Conservation (phyloP, 345 rosid species). For the Sisymbrium irio region DNA sequence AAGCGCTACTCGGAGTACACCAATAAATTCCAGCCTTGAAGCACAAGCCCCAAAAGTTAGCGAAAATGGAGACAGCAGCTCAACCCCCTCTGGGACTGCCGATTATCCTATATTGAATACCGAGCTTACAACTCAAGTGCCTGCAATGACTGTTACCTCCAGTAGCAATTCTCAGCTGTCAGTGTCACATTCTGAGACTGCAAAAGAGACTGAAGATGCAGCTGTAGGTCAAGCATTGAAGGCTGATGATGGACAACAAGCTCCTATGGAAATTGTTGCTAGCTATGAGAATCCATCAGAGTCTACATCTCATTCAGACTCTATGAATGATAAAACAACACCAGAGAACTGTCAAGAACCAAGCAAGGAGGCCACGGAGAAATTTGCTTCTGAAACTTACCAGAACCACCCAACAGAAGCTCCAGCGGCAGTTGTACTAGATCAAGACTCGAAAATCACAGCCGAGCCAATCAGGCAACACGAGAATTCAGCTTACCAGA, state of each 20-base stretch:
- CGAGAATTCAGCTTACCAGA: conserved; percentile 4
- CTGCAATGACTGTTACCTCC: conserved; percentile 10
- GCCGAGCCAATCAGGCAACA: not conserved
- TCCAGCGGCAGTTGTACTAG: not conserved
- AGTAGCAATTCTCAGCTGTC: not conserved
- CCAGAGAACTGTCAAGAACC: not conserved
- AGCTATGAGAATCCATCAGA: conserved; percentile 21
- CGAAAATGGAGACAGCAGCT: conserved; percentile 11
- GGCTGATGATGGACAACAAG: conserved; percentile 2
- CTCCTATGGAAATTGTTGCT: not conserved
- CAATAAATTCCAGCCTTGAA: not conserved
- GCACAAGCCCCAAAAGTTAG: conserved; percentile 1
- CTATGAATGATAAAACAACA: conserved; percentile 8
- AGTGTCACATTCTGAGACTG: conserved; percentile 11
- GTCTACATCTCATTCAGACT: not conserved
- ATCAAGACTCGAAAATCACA: conserved; percentile 9
- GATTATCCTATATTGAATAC: not conserved
- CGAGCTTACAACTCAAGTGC: not conserved
- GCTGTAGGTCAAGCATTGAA: conserved; percentile 3
- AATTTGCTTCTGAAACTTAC: not conserved
- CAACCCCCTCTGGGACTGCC: not conserved
- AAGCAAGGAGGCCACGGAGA: not conserved
- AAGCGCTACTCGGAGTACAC: conserved; percentile 1
- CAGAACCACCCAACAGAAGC: conserved; percentile 11
- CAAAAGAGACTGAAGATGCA: conserved; percentile 22